These are phyloP conservation scores for Fusarium pininemorale DNA, from an alignment of 2,329 filamentous ascomycete species.

Conservation along the genomic window DNA sequence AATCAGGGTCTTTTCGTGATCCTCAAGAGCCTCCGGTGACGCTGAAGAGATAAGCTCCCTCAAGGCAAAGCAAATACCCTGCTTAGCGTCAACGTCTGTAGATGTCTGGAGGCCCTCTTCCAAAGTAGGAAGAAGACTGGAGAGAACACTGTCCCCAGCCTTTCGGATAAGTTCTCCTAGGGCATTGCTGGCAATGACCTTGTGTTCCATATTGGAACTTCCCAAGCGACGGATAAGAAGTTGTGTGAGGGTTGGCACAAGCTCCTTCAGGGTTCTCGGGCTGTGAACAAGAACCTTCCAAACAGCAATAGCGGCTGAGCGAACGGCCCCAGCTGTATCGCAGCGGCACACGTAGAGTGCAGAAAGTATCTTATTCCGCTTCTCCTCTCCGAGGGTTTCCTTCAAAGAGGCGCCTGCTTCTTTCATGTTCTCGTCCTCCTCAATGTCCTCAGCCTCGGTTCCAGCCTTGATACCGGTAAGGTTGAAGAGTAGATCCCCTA, in stretches of 20 bases:
- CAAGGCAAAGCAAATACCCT: conserved; percentile 96
- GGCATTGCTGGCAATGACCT: conserved; percentile 97
- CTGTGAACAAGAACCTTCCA: conserved; percentile 98
- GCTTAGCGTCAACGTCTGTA: conserved; percentile 90
- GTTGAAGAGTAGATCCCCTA: conserved; percentile 97
- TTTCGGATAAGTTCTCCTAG: conserved; percentile 96
- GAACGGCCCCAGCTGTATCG: conserved; percentile 92
- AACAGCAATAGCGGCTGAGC: conserved; percentile 87
- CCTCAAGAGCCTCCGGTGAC: conserved; percentile 86
- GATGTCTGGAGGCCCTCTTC: conserved; percentile 90
- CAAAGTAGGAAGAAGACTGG: conserved; percentile 87
- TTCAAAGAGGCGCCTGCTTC: conserved; percentile 94
- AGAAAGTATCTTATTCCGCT: conserved; percentile 96
- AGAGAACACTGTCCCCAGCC: conserved; percentile 91
- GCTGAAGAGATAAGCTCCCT: conserved; percentile 93
- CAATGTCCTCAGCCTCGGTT: conserved; percentile 77
- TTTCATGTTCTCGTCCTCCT: conserved; percentile 80
- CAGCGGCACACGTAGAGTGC: conserved; percentile 96
- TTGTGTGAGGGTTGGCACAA: conserved; percentile 93
- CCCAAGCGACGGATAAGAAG: conserved; percentile 93
- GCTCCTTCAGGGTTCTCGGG: conserved; percentile 90
- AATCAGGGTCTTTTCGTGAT: conserved; percentile 94
- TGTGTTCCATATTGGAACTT: conserved; percentile 97
- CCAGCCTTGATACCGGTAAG: conserved; percentile 91
- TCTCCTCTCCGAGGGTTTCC: conserved; percentile 93